Evolutionary conservation across 2,329 filamentous ascomycete genomes (phyloP), one percentile per base, ranked within the genome.

Genomic region (Knufia petricola): DNA sequence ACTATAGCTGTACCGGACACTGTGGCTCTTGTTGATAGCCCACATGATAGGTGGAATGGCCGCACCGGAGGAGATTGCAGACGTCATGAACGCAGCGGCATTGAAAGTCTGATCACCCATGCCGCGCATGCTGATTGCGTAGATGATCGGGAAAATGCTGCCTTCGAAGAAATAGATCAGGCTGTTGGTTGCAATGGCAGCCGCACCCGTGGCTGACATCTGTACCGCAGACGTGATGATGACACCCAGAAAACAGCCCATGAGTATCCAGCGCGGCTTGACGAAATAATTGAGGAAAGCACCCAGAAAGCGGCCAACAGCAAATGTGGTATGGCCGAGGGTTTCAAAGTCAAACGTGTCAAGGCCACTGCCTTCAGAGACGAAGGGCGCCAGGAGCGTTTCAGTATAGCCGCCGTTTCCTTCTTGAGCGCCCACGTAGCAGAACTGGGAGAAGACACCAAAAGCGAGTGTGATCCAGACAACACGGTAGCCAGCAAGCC

Each of bases 391-490:
- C 20, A 77, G 60, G 48, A 76, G 77, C 1, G 62, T 56, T 20
- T 62, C 57, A 46, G 76, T 74, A 10, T 65, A 67, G 6, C 69
- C 72, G 2, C 74, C 71, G 17, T 77, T 63, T 23, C 71, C 70
- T 63, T 82, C 79, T 59, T 82, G 78, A 0, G 70, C 76, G 10
- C 77, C 78, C 1, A 79, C 74, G 54, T 81, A 82, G 63, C 74
- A 78, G 58, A 77, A 81, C 53, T 76, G 72, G 9, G 72, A 70
- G 57, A 77, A 71, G 1, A 75, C 63, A 0, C 73, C 78, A 2
- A 80, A 55, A 1, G 59, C 72, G 1, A 82, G 69, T 0, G 76
- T 78, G 46, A 78, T 61, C 70, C 74, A 79, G 37, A 79, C 69
- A 8, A 79, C 66, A 4, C 69, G 70, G 38, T 77, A 52, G 0